phyloP scores from a whole-genome alignment of 2,329 filamentous ascomycete species.

The Neoarthrinium moseri region DNA sequence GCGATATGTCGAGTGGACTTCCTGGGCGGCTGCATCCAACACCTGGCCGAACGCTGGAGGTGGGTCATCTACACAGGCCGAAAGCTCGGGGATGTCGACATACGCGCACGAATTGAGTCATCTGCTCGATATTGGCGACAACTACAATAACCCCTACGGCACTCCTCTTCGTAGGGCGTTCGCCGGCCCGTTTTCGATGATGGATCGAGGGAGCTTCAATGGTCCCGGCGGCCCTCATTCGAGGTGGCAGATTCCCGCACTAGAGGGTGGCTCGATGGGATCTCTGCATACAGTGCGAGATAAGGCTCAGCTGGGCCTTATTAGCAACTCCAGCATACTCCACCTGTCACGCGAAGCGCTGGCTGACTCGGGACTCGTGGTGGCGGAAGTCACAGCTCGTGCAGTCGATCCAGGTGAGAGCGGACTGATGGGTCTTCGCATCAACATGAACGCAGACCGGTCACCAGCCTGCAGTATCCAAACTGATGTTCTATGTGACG shows the following conservation, averaged over 20 bases:
- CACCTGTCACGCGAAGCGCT: constrained; percentile 43
- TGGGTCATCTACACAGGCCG: constrained; percentile 51
- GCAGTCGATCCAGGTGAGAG: constrained; percentile 37
- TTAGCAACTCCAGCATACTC: constrained; percentile 40
- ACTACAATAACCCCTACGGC: constrained; percentile 54
- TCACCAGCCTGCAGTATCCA: constrained; percentile 40
- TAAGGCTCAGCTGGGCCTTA: constrained; percentile 49
- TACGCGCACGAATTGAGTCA: constrained; percentile 54
- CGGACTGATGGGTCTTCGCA: constrained; percentile 45
- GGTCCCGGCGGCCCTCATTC: constrained; percentile 53
- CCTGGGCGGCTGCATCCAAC: constrained; percentile 47
- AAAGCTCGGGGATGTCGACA: constrained; percentile 51
- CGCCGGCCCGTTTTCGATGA: constrained; percentile 53
- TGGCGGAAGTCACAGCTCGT: constrained; percentile 46
- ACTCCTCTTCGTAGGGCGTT: constrained; percentile 43
- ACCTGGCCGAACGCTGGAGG: constrained; percentile 54
- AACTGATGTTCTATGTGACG: constrained; percentile 48
- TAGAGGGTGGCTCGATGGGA: constrained; percentile 46
- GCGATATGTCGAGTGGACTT: constrained; percentile 52
- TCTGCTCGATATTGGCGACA: constrained; percentile 50
- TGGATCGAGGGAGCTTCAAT: constrained; percentile 50
- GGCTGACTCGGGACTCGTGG: constrained; percentile 38
- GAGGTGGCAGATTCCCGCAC: constrained; percentile 49
- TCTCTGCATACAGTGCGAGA: constrained; percentile 53
- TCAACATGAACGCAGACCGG: constrained; percentile 43